Evolutionary conservation across 2,329 filamentous ascomycete genomes (phyloP).

Genomic region (Fusarium aywerte): DNA sequence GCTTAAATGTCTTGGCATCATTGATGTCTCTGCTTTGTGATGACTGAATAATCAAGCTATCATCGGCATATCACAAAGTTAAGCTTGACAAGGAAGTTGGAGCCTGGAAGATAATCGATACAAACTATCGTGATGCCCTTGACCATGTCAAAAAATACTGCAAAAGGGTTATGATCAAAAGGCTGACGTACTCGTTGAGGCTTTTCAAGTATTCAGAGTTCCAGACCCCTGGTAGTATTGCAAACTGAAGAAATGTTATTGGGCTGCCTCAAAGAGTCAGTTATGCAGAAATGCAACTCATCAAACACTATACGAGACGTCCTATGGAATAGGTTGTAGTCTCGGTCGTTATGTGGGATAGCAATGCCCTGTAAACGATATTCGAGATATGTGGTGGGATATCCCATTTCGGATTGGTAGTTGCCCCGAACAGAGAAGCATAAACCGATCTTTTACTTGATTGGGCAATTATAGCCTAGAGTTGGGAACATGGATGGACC

Average conservation of each 20-base stretch:
- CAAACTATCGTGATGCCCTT: slow-evolving; percentile 1
- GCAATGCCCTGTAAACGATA: slow-evolving; percentile 1
- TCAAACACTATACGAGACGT: slow-evolving; percentile 26
- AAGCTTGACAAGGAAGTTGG: neutral
- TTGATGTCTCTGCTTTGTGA: slow-evolving; percentile 24
- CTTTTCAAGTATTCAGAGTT: neutral
- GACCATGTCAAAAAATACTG: slow-evolving; percentile 1
- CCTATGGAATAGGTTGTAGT: neutral
- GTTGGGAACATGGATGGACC: neutral
- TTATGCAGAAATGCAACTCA: slow-evolving; percentile 11
- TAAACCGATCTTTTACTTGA: slow-evolving; percentile 5
- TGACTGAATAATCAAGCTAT: slow-evolving; percentile 29
- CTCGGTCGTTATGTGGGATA: slow-evolving; percentile 19
- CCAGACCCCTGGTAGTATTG: slow-evolving; percentile 6
- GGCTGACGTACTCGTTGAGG: slow-evolving; percentile 23
- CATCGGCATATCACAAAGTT: neutral
- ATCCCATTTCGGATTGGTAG: slow-evolving; percentile 19
- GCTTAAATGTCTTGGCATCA: slow-evolving; percentile 19
- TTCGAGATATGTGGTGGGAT: slow-evolving; percentile 5
- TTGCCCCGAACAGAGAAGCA: slow-evolving; percentile 14
- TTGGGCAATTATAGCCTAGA: slow-evolving; percentile 1
- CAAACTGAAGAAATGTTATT: slow-evolving; percentile 29
- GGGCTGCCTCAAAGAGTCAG: slow-evolving; percentile 1
- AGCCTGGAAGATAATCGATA: too few species aligned
- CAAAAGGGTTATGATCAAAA: neutral